Percentiles rank a stretch among this genome's conserved stretches.
Conservation (phyloP, 2,329 filamentous ascomycete genomes). For the Fusarium armeniacum region DNA sequence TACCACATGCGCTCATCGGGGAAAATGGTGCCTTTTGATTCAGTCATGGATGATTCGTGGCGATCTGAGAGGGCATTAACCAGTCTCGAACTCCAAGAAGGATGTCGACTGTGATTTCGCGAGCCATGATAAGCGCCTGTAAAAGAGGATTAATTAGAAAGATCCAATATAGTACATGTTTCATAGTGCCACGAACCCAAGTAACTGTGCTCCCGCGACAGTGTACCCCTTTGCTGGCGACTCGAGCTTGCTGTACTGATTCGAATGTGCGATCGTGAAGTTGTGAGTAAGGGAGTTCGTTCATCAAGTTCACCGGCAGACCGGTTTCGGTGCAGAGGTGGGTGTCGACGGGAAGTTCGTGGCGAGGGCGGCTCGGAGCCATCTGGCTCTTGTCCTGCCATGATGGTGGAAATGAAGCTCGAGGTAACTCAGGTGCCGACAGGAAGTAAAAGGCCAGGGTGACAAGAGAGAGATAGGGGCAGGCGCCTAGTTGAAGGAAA, state of each 20-base stretch:
- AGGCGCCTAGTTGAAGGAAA: constrained; percentile 3
- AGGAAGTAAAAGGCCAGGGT: constrained; percentile 1
- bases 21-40: constrained; percentile 75
- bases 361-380: constrained; percentile 55
- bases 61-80: constrained; percentile 72
- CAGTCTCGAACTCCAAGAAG: constrained; percentile 72
- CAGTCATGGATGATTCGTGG: constrained; percentile 67
- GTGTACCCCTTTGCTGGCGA: constrained; percentile 43
- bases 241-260: constrained; percentile 54
- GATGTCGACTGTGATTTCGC: constrained; percentile 69
- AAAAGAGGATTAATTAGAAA: constrained; percentile 24
- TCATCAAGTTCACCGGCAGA: constrained; percentile 58
- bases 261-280: constrained; percentile 60
- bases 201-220: constrained; percentile 61
- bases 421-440: not conserved
- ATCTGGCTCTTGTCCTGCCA: constrained; percentile 52
- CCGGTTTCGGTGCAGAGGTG: constrained; percentile 46
- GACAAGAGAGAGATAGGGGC: constrained; percentile 7
- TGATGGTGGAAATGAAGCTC: constrained; percentile 36
- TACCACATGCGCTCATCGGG: constrained; percentile 96
- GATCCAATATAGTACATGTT: not conserved
- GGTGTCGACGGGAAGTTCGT: constrained; percentile 50
- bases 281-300: constrained; percentile 59
- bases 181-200: constrained; percentile 52
- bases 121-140: constrained; percentile 57